Evolutionary conservation across 805 yeast species (phyloP).

Genomic region (Jamesozyma lodderae): DNA sequence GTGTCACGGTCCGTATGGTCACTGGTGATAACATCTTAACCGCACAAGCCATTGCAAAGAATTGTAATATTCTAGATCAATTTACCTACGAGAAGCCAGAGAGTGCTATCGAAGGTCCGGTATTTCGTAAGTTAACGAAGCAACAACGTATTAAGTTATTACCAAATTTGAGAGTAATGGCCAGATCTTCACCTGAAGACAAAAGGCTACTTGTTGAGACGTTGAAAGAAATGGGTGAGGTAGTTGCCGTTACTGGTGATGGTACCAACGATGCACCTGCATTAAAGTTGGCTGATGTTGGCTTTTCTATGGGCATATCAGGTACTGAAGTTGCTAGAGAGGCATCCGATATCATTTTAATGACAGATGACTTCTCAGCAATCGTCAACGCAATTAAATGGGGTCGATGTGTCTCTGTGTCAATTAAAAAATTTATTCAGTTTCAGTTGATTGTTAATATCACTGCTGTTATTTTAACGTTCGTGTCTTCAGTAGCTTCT

Average conservation of each 20-base stretch:
- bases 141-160: conserved; percentile 49
- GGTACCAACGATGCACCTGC: conserved; percentile 99
- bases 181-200: conserved; percentile 94
- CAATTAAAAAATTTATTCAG: conserved; percentile 92
- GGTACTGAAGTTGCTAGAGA: conserved; percentile 99
- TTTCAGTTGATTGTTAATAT: conserved; percentile 94
- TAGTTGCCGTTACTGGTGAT: conserved; percentile 98
- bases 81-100: conserved; percentile 44
- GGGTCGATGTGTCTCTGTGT: conserved; percentile 95
- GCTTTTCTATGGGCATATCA: conserved; percentile 96
- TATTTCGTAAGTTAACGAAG: conserved; percentile 57
- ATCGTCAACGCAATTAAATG: conserved; percentile 95
- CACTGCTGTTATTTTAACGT: conserved; percentile 91
- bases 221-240: conserved; percentile 72
- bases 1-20: conserved; percentile 94
- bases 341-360: conserved; percentile 84
- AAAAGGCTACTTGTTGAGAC: conserved; percentile 80
- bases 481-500: conserved; percentile 85
- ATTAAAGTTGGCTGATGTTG: conserved; percentile 90
- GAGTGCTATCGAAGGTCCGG: conserved; percentile 88
- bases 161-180: conserved; percentile 76
- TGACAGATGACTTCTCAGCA: conserved; percentile 90
- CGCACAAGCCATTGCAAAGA: conserved; percentile 81
- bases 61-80: conserved; percentile 61
- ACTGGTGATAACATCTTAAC: conserved; percentile 93